Evolutionary conservation across 805 yeast species (phyloP).

Genomic region (Candida stauntonica): DNA sequence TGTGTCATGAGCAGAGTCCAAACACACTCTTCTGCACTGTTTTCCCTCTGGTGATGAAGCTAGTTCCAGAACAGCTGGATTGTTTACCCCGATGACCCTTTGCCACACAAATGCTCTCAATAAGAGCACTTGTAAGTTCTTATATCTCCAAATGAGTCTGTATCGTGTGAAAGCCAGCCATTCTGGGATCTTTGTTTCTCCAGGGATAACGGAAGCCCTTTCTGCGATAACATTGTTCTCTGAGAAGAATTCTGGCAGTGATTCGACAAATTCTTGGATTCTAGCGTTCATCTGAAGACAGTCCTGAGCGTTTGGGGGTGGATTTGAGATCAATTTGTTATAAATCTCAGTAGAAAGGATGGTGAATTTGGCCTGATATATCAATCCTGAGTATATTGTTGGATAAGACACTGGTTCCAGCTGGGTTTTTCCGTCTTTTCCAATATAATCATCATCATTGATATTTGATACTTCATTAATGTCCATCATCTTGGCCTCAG

Average conservation of each 20-base stretch:
- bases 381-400: constrained; percentile 54
- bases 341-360: constrained; percentile 45
- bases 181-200: constrained; percentile 31
- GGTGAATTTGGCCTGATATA: constrained; percentile 50
- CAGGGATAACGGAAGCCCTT: constrained; percentile 22
- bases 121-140: constrained; percentile 49
- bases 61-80: constrained; percentile 29
- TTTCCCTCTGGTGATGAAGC: constrained; percentile 40
- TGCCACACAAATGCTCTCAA: constrained; percentile 57
- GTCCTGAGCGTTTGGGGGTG: constrained; percentile 45
- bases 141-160: constrained; percentile 55
- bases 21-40: constrained; percentile 46
- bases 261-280: constrained; percentile 36
- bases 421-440: constrained; percentile 15
- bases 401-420: constrained; percentile 34
- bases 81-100: constrained; percentile 38
- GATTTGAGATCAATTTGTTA: constrained; percentile 42
- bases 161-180: constrained; percentile 54
- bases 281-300: constrained; percentile 44
- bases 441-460: constrained; percentile 35
- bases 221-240: constrained; percentile 35
- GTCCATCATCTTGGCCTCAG: constrained; percentile 42
- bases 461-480: constrained; percentile 47
- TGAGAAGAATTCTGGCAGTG: constrained; percentile 44
- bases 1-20: constrained; percentile 48